These are phyloP conservation scores for Antitrichia curtipendula DNA, from an alignment of 225 moss, liverwort and hornwort species.

Conservation along the genomic window DNA sequence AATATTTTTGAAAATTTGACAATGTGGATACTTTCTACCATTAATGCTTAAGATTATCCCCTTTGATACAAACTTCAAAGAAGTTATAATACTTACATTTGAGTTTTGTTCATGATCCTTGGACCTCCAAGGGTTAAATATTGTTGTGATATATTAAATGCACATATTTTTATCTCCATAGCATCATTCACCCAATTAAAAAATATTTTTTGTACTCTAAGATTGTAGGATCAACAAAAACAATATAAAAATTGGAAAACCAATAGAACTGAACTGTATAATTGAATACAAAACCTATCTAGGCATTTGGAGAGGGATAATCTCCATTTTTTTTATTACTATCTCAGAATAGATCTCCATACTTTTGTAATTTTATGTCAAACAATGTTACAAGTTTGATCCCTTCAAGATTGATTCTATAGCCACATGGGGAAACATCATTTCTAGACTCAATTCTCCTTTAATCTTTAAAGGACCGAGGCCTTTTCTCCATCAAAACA, in stretches of 20 bases:
- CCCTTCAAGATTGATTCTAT: too few species aligned
- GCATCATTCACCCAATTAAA: not conserved
- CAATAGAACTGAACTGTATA: not conserved
- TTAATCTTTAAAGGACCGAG: too few species aligned
- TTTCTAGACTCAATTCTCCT: too few species aligned
- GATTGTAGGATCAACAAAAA: not conserved
- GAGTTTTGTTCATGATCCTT: not conserved
- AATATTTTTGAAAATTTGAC: not conserved
- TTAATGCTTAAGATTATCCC: not conserved
- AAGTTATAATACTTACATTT: not conserved
- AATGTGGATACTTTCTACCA: accelerated
- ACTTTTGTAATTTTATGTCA: not conserved
- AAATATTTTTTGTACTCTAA: not conserved
- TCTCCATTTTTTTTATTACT: not conserved
- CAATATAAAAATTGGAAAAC: not conserved
- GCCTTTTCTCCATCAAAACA: too few species aligned
- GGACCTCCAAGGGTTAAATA: not conserved
- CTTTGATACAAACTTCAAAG: not conserved
- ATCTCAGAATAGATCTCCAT: not conserved
- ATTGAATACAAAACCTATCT: accelerated
- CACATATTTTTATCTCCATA: not conserved
- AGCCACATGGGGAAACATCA: too few species aligned
- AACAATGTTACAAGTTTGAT: not conserved
- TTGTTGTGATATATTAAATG: not conserved
- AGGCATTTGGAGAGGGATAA: not conserved